phyloP scores from a whole-genome alignment of 2,329 filamentous ascomycete genomes.

The Penicillium sp. region DNA sequence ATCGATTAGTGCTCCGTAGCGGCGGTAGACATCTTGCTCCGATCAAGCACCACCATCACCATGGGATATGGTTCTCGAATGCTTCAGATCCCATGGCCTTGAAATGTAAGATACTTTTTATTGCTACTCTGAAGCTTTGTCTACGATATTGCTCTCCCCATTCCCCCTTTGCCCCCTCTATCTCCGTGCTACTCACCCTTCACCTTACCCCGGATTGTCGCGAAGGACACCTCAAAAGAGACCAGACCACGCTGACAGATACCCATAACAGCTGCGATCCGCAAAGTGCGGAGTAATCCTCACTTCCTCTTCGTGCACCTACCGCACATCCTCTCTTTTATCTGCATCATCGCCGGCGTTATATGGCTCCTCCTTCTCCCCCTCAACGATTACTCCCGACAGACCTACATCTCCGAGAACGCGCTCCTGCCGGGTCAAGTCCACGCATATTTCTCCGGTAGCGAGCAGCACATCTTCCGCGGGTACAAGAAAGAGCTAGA shows the following conservation, averaged over 20 bases:
- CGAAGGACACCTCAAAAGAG: too few relatives aligned
- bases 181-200: too few relatives aligned
- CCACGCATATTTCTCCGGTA: constrained; percentile 93
- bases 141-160: too few relatives aligned
- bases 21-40: too few relatives aligned
- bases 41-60: constrained; percentile 8
- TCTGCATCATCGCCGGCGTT: constrained; percentile 76
- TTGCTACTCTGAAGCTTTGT: too few relatives aligned
- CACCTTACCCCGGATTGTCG: too few relatives aligned
- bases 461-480: constrained; percentile 87
- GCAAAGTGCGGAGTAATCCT: constrained; percentile 64
- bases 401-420: constrained; percentile 95
- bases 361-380: constrained; percentile 85
- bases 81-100: constrained; percentile 30
- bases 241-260: too few relatives aligned
- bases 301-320: constrained; percentile 61
- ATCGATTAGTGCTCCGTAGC: too few relatives aligned
- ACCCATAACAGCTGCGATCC: constrained; percentile 34
- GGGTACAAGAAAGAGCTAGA: constrained; percentile 81
- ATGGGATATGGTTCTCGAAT: constrained; percentile 22
- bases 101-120: constrained; percentile 39
- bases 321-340: constrained; percentile 75
- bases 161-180: too few relatives aligned
- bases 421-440: constrained; percentile 91
- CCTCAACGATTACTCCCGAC: constrained; percentile 78